Conservation (phyloP, 371 early-diverging fungal genomes). For the Vittaforma corneae region DNA sequence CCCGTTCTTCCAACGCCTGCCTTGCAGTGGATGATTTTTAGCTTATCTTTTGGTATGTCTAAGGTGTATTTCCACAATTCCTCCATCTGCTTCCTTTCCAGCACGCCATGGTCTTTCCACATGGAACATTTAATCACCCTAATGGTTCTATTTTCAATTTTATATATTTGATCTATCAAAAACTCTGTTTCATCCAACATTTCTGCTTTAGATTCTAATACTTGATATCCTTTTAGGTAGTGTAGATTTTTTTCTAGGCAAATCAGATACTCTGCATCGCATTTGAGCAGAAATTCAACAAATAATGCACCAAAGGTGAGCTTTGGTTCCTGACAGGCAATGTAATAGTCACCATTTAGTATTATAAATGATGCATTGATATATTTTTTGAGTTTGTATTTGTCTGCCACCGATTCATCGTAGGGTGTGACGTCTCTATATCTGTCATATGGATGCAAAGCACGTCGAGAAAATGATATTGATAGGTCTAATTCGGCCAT, state of each 20-base stretch:
- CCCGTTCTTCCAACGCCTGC: slow-evolving; percentile 95
- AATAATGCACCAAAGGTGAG: too few relatives aligned
- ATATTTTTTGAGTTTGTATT: slow-evolving; percentile 23
- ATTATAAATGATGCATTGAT: slow-evolving; percentile 35
- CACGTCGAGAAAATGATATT: too few relatives aligned
- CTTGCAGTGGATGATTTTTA: slow-evolving; percentile 72
- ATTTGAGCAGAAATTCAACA: too few relatives aligned
- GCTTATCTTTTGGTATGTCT: slow-evolving; percentile 42
- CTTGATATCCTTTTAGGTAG: too few relatives aligned
- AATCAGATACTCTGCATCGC: too few relatives aligned
- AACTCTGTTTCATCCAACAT: too few relatives aligned
- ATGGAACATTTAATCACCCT: slow-evolving; percentile 24
- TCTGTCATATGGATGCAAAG: too few relatives aligned
- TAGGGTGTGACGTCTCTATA: too few relatives aligned
- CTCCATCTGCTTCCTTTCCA: slow-evolving; percentile 5
- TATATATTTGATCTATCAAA: slow-evolving; percentile 26
- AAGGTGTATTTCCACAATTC: slow-evolving; percentile 19
- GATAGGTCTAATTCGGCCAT: too few relatives aligned
- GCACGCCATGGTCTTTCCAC: slow-evolving; percentile 36
- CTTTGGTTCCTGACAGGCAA: slow-evolving; percentile 39
- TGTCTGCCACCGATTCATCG: slow-evolving; percentile 20
- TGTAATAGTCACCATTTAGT: neutral
- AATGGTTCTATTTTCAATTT: slow-evolving; percentile 8
- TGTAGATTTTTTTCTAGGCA: too few relatives aligned
- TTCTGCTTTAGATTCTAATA: too few relatives aligned